phyloP scores from a whole-genome alignment of 2,329 filamentous ascomycete species.

The Colletotrichum siamense region DNA sequence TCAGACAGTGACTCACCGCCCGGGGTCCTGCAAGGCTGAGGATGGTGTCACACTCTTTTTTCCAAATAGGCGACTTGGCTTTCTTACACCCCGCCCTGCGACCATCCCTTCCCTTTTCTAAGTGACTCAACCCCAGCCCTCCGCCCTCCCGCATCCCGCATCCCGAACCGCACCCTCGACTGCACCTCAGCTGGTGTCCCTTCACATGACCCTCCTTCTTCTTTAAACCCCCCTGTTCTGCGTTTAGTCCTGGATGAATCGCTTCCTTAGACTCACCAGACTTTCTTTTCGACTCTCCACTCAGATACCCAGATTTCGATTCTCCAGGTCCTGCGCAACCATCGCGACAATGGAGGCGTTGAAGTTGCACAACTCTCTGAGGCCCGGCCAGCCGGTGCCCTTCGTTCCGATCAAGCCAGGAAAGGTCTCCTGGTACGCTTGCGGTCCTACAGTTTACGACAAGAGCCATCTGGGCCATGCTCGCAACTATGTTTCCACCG shows the following conservation, averaged over 20 bases:
- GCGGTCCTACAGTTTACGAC: constrained; percentile 86
- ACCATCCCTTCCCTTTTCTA: neutral
- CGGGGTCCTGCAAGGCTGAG: constrained; percentile 12
- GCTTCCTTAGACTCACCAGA: constrained; percentile 30
- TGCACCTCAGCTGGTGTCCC: neutral
- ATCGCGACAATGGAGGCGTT: constrained; percentile 59
- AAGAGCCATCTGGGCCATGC: constrained; percentile 84
- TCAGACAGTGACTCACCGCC: neutral
- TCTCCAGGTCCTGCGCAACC: constrained; percentile 39
- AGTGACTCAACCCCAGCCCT: neutral
- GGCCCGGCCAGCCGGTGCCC: constrained; percentile 71
- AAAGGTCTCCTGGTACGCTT: constrained; percentile 86
- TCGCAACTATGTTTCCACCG: constrained; percentile 88
- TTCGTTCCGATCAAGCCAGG: constrained; percentile 76
- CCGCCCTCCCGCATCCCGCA: constrained; percentile 2
- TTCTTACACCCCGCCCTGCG: neutral
- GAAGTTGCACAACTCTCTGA: constrained; percentile 82
- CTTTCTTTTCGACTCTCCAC: constrained; percentile 32
- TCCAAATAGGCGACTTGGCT: constrained; percentile 4
- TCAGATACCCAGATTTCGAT: constrained; percentile 27
- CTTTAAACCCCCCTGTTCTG: neutral
- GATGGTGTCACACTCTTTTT: constrained; percentile 9
- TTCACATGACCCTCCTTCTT: neutral
- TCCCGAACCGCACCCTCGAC: neutral
- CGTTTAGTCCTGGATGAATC: constrained; percentile 34